These are phyloP conservation scores for Cucumis hystrix DNA, from an alignment of 306 rosid genomes.

Conservation along the genomic window DNA sequence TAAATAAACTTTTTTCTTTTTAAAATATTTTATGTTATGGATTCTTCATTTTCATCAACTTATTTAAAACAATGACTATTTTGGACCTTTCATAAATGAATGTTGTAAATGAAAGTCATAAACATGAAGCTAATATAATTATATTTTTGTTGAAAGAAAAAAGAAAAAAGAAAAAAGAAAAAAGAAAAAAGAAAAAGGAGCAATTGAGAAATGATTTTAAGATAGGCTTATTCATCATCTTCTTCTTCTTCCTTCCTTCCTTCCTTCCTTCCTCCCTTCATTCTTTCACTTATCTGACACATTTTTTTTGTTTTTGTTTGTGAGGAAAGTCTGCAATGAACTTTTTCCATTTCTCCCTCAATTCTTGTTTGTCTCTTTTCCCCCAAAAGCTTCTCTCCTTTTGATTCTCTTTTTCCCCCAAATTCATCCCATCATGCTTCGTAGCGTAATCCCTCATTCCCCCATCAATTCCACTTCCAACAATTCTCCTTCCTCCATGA, in stretches of 20 bases:
- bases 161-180: too few species aligned
- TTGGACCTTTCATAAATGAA: too few species aligned
- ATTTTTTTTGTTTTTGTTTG: conserved; percentile 6
- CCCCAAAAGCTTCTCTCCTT: background rate
- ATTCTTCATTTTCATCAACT: too few species aligned
- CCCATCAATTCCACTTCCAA: conserved; percentile 25
- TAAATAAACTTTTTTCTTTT: too few species aligned
- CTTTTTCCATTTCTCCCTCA: conserved; percentile 11
- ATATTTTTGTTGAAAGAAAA: too few species aligned
- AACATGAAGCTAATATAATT: too few species aligned
- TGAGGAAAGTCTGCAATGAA: conserved; percentile 18
- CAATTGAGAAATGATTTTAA: too few species aligned
- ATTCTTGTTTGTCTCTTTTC: background rate
- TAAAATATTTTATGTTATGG: too few species aligned
- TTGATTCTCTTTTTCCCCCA: conserved; percentile 4
- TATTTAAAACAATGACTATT: too few species aligned
- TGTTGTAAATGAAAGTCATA: too few species aligned
- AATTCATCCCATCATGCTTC: conserved; percentile 54
- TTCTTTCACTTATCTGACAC: conserved; percentile 14
- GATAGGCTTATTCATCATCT: too few species aligned
- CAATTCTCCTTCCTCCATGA: conserved; percentile 40
- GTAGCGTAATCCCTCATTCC: conserved; percentile 63
- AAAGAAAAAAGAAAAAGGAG: too few species aligned
- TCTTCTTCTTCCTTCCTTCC: conserved; percentile 9
- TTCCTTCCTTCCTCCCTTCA: background rate